Base-by-base conservation (phyloP, 306 rosid genomes). In the Cercis canadensis region DNA sequence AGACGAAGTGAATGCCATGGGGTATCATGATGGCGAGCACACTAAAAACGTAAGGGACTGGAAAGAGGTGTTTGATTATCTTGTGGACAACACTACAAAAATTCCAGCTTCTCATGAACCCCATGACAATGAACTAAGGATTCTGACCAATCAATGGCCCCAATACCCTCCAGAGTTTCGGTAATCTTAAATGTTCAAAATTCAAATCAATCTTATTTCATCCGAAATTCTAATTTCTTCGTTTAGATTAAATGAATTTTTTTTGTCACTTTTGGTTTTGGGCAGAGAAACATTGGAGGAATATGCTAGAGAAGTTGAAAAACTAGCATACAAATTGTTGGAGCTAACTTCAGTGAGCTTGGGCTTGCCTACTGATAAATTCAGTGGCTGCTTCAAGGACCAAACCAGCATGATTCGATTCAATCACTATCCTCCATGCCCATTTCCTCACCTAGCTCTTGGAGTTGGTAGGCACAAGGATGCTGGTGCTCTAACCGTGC, bases 31-130 rank as follows among this genome's bases (percentile, higher is more conserved):
- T 37, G 69, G 82, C 4, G 98, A 92, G 72, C 63, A 84, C 70
- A 92, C 96, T 0, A 90, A 92, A 59, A 86, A 92, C 8, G 90
- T 90, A 0, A 89, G 92, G 65, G 96, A 92, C 5, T 92, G 98
- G 98, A 94, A 94, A 79, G 96, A 91, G 62, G 87, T 86, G 0
- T 94, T 87, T 75, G 99, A 89, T 79, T 94, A 49, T 77, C 75
- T 83, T 76, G 87, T 87, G 33, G 57, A 72, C 11, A 78, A 86
- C 47, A 60, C 44, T 3, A 61, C 85, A 11, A 33, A 52, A 7
- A 31, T 91, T 7, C 90, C 96, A 0, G 87, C 88, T 21, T 84
- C 97, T 7, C 85, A 56, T 18, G 83, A 86, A 5, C 79, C 71
- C 0, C 52, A 80, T 34, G 89, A 85, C 19, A 12, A 17, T 66